phyloP scores from a whole-genome alignment of 495 filamentous ascomycete genomes.

The Melanomma pulvis-pyrius region DNA sequence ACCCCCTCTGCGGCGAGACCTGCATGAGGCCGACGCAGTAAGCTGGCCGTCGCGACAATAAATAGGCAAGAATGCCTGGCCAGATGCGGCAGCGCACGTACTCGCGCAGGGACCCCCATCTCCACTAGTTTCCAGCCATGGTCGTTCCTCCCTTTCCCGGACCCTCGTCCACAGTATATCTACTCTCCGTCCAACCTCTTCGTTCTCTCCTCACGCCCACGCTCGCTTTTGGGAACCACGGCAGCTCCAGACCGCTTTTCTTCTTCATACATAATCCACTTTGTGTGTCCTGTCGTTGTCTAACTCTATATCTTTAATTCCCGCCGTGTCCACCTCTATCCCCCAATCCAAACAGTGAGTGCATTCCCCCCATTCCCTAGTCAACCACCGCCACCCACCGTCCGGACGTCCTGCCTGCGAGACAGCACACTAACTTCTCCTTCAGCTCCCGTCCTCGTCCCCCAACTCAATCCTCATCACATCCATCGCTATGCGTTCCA shows the following conservation, averaged over 20 bases:
- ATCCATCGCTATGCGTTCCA: conserved; percentile 37
- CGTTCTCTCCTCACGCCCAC: conserved; percentile 25
- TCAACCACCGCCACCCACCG: not conserved
- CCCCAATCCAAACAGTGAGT: conserved; percentile 6
- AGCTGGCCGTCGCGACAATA: not conserved
- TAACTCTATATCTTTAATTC: not conserved
- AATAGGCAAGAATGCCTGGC: not conserved
- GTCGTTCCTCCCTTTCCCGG: conserved; percentile 5
- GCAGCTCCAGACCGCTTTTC: conserved; percentile 3
- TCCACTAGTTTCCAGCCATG: conserved; percentile 17
- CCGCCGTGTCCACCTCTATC: not conserved
- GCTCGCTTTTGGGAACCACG: conserved; percentile 29
- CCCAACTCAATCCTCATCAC: conserved; percentile 4
- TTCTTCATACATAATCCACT: not conserved
- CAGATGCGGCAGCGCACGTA: not conserved
- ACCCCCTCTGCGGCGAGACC: not conserved
- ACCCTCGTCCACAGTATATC: conserved; percentile 28
- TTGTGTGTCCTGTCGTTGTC: not conserved
- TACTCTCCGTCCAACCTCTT: not conserved
- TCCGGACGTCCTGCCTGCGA: not conserved
- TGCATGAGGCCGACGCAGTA: not conserved
- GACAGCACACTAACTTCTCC: not conserved
- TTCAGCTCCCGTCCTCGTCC: not conserved
- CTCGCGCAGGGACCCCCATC: conserved; percentile 16
- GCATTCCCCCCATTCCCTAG: conserved; percentile 21